Evolutionary conservation across 768 basidiomycete genomes (phyloP), one percentile per base, ranked within the genome.

Genomic region (Pseudohyphozyma bogoriensis): DNA sequence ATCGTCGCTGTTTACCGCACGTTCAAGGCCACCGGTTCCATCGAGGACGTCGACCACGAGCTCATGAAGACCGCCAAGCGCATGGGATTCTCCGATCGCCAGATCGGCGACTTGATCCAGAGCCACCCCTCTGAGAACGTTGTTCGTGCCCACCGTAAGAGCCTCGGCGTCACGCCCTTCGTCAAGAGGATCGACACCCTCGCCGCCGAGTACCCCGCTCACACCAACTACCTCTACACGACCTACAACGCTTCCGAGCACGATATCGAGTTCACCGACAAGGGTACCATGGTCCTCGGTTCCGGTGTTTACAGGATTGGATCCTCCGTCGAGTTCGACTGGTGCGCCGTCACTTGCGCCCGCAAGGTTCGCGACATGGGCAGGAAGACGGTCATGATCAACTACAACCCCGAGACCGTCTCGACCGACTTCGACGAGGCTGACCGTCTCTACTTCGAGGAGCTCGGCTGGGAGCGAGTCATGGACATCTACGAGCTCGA

Each of bases 401-500:
- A 99, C 79, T 99, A 99, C 76, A 99, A 97, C 76, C 93, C 93
- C 12, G 95, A 99, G 76, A 99, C 95, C 5, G 95, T 97, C 44
- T 96, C 92, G 10, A 99, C 95, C 59, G 95, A 97, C 74, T 99
- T 92, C 74, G 95, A 99, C 71, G 95, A 99, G 77, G 95, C 95
- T n/a, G 95, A 97, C 70, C 79, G 95, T 59, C 77, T 99, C 50
- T 99, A 99, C 79, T 99, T 99, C 73, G 95, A 99, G 74, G 93
- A 97, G 73, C 82, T 99, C 59, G 90, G 93, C 52, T 97, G 81
- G 76, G 95, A 99, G 75, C 83, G 93, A 44, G 92, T 99, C 64
- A 96, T 99, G 93, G 95, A 99, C 74, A 97, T 99, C 69, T 99
- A 97, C 70, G 95, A 99, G 74, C 76, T 97, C 61, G 95, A 99